Base-by-base conservation (phyloP, 2,329 filamentous ascomycete genomes). In the Colletotrichum sp. region DNA sequence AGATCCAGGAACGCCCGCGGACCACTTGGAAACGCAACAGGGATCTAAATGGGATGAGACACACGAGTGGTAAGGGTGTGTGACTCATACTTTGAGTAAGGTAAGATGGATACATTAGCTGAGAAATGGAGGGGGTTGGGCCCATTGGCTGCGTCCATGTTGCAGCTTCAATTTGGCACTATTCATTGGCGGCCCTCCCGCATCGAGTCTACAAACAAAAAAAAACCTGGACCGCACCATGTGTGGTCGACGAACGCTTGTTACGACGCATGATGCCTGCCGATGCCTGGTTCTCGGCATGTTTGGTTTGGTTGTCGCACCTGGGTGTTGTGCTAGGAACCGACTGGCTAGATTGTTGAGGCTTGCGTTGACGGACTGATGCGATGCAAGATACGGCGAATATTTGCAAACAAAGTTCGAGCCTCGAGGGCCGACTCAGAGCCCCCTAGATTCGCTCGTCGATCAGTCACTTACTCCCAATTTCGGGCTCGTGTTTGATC, bases 31-130 rank as follows among this genome's bases (percentile, higher is more conserved):
- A 59, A 66, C 59, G 44, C 36, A 34, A 22, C 76, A 78, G 76
- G 77, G 77, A 77, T 78, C 62, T 71, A 59, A 76, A 78, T 78
- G 76, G 64, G 61, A 71, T 68, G 72, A 76, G 76, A 77, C 68
- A 30, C 36, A 22, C 64, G 68, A 27, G 64, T 70, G 75, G 78
- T 83, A 76, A 76, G 82, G 69, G 55, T 72, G 68, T 77, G 75
- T 77, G 75, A 77, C 66, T 77, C 75, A 77, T 25, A 63, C 67
- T 63, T 52, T 62, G 66, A 75, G 66, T 75, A 71, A 57, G 62
- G 71, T 70, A 44, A 62, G 59, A 32, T 34, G n/a, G 68, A 70
- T 70, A 70, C 29, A 49, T 63, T 70, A 76, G 71, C 63, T 67
- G 49, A 52, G 39, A 75, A 75, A 71, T 71, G 52, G 75, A 75